Base-by-base conservation (phyloP, 2,329 filamentous ascomycete species). In the Ophiostoma piceae region DNA sequence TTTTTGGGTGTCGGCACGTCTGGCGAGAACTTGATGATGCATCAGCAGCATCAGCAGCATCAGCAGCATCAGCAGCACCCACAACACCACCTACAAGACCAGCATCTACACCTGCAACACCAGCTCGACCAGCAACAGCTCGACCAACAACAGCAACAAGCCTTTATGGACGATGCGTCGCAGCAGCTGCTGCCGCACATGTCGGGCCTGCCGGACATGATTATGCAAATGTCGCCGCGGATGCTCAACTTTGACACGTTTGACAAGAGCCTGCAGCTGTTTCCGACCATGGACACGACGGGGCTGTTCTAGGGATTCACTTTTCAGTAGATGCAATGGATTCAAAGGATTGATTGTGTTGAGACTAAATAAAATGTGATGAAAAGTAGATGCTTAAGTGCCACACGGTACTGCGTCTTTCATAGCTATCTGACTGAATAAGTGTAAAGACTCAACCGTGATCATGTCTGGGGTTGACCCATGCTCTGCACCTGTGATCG, bases 201-300 rank as follows among this genome's bases (percentile, higher is more conserved):
- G 16, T 68, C 71, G 1, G 71, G 72, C 11, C 68, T 73, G 3
- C 71, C 72, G 0, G 73, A 74, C 8, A 73, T 73, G 22, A 64
- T 74, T 8, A 37, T 75, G 19, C 62, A 73, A 2, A 73, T 73
- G 68, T 75, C 74, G 2, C 74, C 74, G 5, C 68, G 74, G 8
- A 72, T 74, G 39, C 67, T 75, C 2, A 69, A 62, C 1, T 75
- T 75, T 51, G 74, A 75, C 26, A 73, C 74, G 6, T 73, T 73
- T 69, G 71, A 73, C 22, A 71, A 72, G 16, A 72, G 66, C 12
- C 69, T 74, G 65, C 74, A 72, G 16, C 70, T 75, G 51, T 76
- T 74, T 26, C 75, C 74, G 3, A 74, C 72, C 12, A 74, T 76
- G 57, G 74, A 75, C 67, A 64, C 70, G 16, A 69, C 67, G 3